Evolutionary conservation across 2,329 filamentous ascomycete genomes (phyloP).

Genomic region (Purpureocillium takamizusanense): DNA sequence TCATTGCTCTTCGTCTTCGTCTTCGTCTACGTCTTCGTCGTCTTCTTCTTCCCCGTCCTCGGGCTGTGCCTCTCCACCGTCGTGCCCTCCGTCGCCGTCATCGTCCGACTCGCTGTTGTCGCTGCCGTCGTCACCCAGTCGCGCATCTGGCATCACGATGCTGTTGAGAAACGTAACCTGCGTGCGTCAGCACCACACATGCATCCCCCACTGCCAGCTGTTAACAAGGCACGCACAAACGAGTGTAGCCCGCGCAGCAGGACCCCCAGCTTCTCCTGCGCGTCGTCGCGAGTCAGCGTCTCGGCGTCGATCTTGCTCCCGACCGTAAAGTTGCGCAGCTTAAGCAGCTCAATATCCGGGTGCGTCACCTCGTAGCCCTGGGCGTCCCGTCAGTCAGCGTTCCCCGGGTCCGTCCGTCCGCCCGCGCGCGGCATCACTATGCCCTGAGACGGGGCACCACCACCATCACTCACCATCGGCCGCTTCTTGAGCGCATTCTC

Average conservation of each 20-base stretch:
- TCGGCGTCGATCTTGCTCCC: slow-evolving; percentile 57
- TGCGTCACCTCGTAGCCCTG: slow-evolving; percentile 70
- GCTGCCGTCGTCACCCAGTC: slow-evolving; percentile 30
- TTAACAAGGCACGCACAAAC: slow-evolving; percentile 55
- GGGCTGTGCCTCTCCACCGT: too few species aligned
- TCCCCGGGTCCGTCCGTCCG: too few species aligned
- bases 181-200: not conserved
- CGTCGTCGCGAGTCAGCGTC: slow-evolving; percentile 52
- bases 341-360: slow-evolving; percentile 69
- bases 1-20: slow-evolving; percentile 1
- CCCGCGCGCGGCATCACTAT: slow-evolving; percentile 3
- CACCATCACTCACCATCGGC: slow-evolving; percentile 57
- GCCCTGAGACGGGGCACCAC: too few species aligned
- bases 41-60: slow-evolving; percentile 6
- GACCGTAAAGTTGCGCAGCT: slow-evolving; percentile 71
- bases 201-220: not conserved
- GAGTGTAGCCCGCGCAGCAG: slow-evolving; percentile 62
- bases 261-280: slow-evolving; percentile 55
- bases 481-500: slow-evolving; percentile 74
- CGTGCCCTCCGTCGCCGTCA: slow-evolving; percentile 24
- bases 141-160: slow-evolving; percentile 63
- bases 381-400: not conserved
- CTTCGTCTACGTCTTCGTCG: slow-evolving; percentile 1
- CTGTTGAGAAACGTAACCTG: slow-evolving; percentile 66
- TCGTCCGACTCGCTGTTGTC: too few species aligned